These are phyloP conservation scores for Solanum gandarillasii DNA, from an alignment of 257 asterid species.

Conservation along the genomic window DNA sequence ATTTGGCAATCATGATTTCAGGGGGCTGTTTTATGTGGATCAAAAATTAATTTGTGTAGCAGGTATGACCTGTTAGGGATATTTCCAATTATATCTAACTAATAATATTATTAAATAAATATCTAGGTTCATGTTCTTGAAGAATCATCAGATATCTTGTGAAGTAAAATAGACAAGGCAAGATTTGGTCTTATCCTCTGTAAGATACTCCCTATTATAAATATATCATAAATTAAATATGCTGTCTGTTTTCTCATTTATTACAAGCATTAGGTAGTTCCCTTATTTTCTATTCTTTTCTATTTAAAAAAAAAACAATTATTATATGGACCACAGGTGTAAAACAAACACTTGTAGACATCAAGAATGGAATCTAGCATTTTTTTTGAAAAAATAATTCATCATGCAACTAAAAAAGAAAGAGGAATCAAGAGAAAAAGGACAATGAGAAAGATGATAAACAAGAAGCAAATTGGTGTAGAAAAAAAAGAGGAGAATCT, in stretches of 20 bases:
- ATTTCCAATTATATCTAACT: neutral
- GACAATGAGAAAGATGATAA: neutral
- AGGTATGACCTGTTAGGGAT: slow-evolving; percentile 3
- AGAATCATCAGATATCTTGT: slow-evolving; percentile 1
- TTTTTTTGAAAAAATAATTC: neutral
- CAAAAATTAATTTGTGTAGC: neutral
- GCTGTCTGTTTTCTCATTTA: slow-evolving; percentile 3
- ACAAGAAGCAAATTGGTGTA: neutral
- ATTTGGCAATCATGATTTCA: neutral
- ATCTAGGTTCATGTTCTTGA: neutral
- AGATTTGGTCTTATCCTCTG: slow-evolving; percentile 14
- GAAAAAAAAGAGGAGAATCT: neutral
- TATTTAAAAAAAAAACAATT: neutral
- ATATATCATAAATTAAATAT: slow-evolving; percentile 2
- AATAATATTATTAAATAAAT: neutral
- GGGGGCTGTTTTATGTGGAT: neutral
- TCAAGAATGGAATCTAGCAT: neutral
- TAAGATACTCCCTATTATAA: neutral
- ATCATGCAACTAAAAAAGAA: neutral
- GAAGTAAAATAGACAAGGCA: neutral
- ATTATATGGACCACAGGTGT: neutral
- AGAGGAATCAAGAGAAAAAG: neutral
- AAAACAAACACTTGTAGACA: neutral
- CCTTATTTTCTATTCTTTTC: neutral
- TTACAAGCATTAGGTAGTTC: slow-evolving; percentile 3